Evolutionary conservation across 495 filamentous ascomycete species (phyloP), one percentile per base, ranked within the genome.

Genomic region (Tuber aestivum): DNA sequence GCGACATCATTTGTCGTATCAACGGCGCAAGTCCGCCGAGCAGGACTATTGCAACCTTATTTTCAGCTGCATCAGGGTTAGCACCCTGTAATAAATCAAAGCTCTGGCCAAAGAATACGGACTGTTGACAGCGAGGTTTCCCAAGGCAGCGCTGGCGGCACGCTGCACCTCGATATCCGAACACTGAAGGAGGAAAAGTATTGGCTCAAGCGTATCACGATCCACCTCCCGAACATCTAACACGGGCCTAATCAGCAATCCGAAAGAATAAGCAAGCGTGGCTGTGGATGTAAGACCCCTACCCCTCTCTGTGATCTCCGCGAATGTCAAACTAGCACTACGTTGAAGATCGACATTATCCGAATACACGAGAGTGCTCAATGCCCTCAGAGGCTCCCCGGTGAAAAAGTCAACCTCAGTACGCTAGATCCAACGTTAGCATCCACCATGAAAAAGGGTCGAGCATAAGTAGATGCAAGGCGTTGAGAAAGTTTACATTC

Each of bases 281-380:
- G 4, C 18, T 35, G 42, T 40, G 48, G 37, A 70, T 70, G 82
- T 71, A 44, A 61, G 72, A 61, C 32, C 50, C 89, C 81, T 87
- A 98, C 95, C 96, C 92, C 94, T 87, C 84, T 99, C 95, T 21
- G 95, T 99, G 82, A 99, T 98, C 84, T 99, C 95, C 41, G 95
- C 95, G 86, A 99, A 99, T 2, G 95, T 99, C 85, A 99, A 89
- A 84, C 94, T 97, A 21, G 95, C 95, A 85, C 96, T 98, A 76
- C 95, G 89, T 85, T 99, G 95, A 70, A 99, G 89, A 80, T 99
- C 96, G 83, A 99, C 93, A 87, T 99, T 99, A 82, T 98, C 94
- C 65, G 96, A 98, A 83, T 97, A 98, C 44, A 99, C 95, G 4
- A 99, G 88, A 7, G 94, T 98, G 86, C 92, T 97, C 69, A 99